Evolutionary conservation across 345 rosid species (phyloP).

Genomic region (Barbarea vulgaris): DNA sequence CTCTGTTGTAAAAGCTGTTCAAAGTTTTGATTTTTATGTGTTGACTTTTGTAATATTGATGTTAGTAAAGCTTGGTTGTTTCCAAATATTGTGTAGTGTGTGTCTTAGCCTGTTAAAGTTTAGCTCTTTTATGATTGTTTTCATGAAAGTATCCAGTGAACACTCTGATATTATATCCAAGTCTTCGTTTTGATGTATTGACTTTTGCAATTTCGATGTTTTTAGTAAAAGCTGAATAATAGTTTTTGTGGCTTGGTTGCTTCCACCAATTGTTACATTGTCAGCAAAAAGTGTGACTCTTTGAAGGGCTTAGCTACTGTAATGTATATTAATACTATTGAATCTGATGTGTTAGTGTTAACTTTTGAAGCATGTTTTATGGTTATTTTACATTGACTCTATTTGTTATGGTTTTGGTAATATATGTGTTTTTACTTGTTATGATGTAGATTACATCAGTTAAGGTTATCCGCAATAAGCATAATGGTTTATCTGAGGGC

Average conservation of each 20-base stretch:
- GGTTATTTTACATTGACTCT: not conserved
- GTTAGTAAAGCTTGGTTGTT: not conserved
- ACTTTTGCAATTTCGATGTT: not conserved
- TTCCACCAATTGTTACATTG: not conserved
- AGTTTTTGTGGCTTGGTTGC: not conserved
- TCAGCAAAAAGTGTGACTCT: not conserved
- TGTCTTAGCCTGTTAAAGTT: not conserved
- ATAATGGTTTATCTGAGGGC: constrained; percentile 82
- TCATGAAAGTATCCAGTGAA: not conserved
- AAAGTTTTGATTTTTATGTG: not conserved
- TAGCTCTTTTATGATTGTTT: not conserved
- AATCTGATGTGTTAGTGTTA: not conserved
- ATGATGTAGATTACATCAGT: constrained; percentile 72
- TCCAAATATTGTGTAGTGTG: not conserved
- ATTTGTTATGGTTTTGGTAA: not conserved
- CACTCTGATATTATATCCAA: not conserved
- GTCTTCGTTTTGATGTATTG: not conserved
- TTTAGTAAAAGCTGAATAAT: not conserved
- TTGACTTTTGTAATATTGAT: constrained; percentile 2
- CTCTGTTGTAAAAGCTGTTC: not conserved
- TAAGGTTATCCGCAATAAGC: constrained; percentile 93
- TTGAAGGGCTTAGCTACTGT: not conserved
- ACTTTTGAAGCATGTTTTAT: not conserved
- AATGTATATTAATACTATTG: not conserved
- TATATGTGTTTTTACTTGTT: not conserved